A percentile compares a stretch with the other conserved stretches of the same genome.
Conservation (phyloP, 139 green algal genomes). For the Prasinococcaceae sp. region DNA sequence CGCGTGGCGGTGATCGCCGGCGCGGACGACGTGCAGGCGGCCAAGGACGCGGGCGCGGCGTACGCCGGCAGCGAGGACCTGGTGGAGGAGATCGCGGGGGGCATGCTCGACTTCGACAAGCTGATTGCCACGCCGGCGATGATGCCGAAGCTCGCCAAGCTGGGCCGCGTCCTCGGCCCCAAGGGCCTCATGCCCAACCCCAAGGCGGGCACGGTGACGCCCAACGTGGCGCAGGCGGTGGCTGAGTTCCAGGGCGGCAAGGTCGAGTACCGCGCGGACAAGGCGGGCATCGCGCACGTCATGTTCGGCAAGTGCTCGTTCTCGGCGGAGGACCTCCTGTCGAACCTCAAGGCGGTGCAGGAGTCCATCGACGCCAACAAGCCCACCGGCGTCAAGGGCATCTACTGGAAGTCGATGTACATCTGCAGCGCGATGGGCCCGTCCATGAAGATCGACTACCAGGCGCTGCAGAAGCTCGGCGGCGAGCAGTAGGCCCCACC, state of each 20-base stretch:
- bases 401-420: conserved; percentile 91
- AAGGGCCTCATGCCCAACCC: conserved; percentile 97
- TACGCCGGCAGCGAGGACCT: conserved; percentile 80
- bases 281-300: conserved; percentile 93
- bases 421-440: conserved; percentile 94
- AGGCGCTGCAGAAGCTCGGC: too few species aligned
- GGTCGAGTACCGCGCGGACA: conserved; percentile 97
- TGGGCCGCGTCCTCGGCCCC: conserved; percentile 84
- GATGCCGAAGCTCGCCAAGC: conserved; percentile 98
- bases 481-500: too few species aligned
- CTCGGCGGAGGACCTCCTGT: conserved; percentile 58
- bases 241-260: conserved; percentile 98
- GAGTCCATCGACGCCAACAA: conserved; percentile 77
- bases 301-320: conserved; percentile 84
- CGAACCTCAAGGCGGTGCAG: conserved; percentile 80
- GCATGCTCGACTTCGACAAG: conserved; percentile 99
- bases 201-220: conserved; percentile 98
- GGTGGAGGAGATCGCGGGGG: conserved; percentile 81
- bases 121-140: conserved; percentile 97
- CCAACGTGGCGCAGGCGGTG: conserved; percentile 85
- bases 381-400: conserved; percentile 83
- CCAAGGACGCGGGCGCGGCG: conserved; percentile 80
- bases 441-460: conserved; percentile 54
- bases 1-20: conserved; percentile 84
- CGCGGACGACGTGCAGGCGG: conserved; percentile 54